Base-by-base conservation (phyloP, 768 basidiomycete genomes). In the Kwoniella dejecticola region DNA sequence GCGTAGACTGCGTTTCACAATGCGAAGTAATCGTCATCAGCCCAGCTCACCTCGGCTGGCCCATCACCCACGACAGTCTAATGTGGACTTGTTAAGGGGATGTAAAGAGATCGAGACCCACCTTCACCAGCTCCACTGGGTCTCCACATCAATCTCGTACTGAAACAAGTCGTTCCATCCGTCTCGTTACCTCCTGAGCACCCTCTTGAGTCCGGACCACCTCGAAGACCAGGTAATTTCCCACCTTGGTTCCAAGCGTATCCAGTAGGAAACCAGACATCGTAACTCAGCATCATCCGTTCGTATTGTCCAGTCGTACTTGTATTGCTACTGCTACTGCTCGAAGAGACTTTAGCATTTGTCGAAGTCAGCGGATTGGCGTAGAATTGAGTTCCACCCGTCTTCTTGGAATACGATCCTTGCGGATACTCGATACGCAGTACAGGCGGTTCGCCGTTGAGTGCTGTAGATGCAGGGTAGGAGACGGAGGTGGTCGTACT, bases 171-270 rank as follows among this genome's bases (percentile, higher is more conserved):
- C 33, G 81, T 64, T 6, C 89, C 91, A n/a, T 82, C 82, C 66
- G 75, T 75, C 58, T 77, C 61, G 31, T 60, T 69, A 4, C 78
- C 78, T 1, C 78, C 78, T 5, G 73, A 72, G 60, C 78, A 79
- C 1, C 77, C 79, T 12, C 31, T 40, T 0, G 64, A 21, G n/a
- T 75, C 74, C 6, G 74, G 67, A 38, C 81, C 81, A n/a, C 81
- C 81, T 53, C 79, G 90, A 3, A 92, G 64, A 0, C 91, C 92
- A 0, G 91, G 90, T 4, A 94, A 75, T 78, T 96, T 94, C 6
- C 92, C 92, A 4, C 84, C 91, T 54, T 84, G 81, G 17, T 90
- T 89, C 82, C 86, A 94, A 53, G 87, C 82, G 65, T 91, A 94
- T 62, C 85, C 83, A 0, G 54, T 62, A 0, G 88, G 89, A 71